Evolutionary conservation across 116 monocot species (phyloP).

Genomic region (Phalaenopsis hybrid): DNA sequence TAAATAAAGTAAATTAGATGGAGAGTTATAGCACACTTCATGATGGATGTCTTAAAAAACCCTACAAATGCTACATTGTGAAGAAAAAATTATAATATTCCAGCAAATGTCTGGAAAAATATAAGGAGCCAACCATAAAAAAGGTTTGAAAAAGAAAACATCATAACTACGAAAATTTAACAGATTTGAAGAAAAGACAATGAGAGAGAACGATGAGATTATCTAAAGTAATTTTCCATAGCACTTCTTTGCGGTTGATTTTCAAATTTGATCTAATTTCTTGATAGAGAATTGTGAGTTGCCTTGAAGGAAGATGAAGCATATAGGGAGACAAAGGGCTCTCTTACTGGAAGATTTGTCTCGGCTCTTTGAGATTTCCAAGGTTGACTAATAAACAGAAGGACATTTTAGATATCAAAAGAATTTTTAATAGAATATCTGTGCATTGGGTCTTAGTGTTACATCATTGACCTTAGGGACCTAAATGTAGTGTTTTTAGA

Average conservation of each 20-base stretch:
- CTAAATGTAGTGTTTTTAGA: neutral
- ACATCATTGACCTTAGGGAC: neutral
- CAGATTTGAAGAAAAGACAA: neutral
- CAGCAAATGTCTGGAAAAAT: no score
- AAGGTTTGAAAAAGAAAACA: neutral
- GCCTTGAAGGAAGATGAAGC: neutral
- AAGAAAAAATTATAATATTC: no score
- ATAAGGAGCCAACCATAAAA: neutral
- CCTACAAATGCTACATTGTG: no score
- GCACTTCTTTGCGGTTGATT: neutral
- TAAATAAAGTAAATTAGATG: no score
- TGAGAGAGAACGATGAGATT: neutral
- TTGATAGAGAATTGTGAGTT: neutral
- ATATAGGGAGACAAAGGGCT: neutral
- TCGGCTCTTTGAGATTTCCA: neutral
- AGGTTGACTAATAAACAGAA: neutral
- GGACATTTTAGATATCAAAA: neutral
- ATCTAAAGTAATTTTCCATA: neutral
- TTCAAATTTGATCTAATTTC: neutral
- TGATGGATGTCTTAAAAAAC: no score
- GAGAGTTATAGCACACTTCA: no score
- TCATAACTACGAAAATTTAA: neutral
- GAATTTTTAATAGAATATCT: neutral
- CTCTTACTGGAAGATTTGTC: neutral
- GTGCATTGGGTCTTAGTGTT: neutral